phyloP scores from a whole-genome alignment of 2,329 filamentous ascomycete genomes.

The Ambrosiella beaveri region DNA sequence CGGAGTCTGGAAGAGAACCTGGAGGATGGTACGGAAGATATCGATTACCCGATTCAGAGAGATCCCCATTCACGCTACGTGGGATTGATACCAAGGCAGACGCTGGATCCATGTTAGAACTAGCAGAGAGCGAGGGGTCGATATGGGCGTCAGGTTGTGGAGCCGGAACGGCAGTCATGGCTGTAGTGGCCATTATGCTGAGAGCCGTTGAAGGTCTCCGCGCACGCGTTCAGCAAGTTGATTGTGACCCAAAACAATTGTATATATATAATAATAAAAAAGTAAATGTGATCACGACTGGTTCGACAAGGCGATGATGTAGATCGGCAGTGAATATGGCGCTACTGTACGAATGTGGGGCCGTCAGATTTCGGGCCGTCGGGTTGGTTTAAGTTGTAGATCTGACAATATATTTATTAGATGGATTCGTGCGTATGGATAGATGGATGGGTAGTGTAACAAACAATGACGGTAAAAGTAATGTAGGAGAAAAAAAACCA shows the following conservation, averaged over 20 bases:
- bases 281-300: background rate
- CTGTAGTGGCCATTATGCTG: constrained; percentile 6
- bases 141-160: background rate
- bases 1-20: background rate
- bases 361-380: background rate
- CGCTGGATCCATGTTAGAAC: background rate
- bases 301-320: background rate
- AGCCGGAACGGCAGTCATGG: constrained; percentile 2
- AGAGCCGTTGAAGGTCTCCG: background rate
- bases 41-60: background rate
- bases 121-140: background rate
- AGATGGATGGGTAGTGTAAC: too few relatives aligned
- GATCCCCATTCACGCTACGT: background rate
- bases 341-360: background rate
- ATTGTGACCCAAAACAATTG: background rate
- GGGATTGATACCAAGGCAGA: constrained; percentile 5
- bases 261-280: background rate
- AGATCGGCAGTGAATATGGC: background rate
- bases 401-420: too few relatives aligned
- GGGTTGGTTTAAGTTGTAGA: background rate
- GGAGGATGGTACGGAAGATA: constrained; percentile 11
- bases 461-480: too few relatives aligned
- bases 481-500: too few relatives aligned
- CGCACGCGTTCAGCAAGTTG: background rate
- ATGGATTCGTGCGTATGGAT: too few relatives aligned